Evolutionary conservation across 305 asterid species (phyloP), one percentile per base, ranked within the genome.

Genomic region (Rubia balearica): DNA sequence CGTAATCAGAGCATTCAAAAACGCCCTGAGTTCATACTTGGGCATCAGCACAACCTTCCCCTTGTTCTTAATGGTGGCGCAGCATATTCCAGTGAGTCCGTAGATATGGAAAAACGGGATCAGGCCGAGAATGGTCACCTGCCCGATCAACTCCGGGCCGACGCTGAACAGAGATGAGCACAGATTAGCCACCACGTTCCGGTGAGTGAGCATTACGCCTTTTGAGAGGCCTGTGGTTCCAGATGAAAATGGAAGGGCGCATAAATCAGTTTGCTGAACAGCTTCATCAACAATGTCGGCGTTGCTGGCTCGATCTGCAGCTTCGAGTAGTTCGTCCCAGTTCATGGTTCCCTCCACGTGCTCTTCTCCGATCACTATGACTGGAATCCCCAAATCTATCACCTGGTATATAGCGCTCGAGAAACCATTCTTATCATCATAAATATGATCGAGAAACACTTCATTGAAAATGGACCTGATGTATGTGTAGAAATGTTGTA

Each of bases 241-340:
- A 74, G 98, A 94, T 69, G 98, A 94, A 80, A 91, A 94, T 1
- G 97, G 97, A 65, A 94, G 88, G 1, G 98, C 98, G 33, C 97
- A 94, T 33, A 94, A 68, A 81, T 91, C 97, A 72, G 80, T 83
- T 56, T 91, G 97, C 65, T 73, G 71, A 71, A 91, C 84, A 53
- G 79, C 83, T 68, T 88, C 90, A 13, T 82, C 76, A 22, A 83
- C 74, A 59, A 65, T 67, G 59, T 79, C 77, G n/a, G 87, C 78
- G 59, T 51, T 51, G 78, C 76, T 82, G 46, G 91, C 91, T 49
- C 87, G 85, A 22, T 94, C 97, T 17, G 89, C 96, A n/a, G 96
- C 98, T 70, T 82, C 95, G 0, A 94, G 91, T 38, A 94, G 80
- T 68, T 90, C 96, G 38, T 76, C 79, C 90, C 92, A 94, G 64